These are phyloP conservation scores for Mangifera indica DNA, from an alignment of 345 rosid species.

Conservation along the genomic window DNA sequence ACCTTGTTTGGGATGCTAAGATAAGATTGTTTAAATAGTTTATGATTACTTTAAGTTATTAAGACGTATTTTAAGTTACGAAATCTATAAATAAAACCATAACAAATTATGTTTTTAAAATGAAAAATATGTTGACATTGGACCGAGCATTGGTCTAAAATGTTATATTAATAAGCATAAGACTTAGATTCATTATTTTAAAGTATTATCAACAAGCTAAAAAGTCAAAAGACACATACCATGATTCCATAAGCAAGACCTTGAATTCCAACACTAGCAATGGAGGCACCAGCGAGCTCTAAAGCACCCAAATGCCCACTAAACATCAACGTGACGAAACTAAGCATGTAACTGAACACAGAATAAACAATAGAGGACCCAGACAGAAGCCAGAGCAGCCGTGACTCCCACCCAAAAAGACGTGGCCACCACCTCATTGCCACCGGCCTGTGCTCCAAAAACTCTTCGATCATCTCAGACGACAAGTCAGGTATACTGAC, in stretches of 20 bases:
- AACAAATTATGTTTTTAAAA: no score
- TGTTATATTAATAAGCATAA: no score
- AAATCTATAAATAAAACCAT: no score
- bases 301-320: slow-evolving; percentile 66
- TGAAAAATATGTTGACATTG: no score
- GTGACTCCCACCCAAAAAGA: slow-evolving; percentile 70
- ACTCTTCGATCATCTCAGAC: slow-evolving; percentile 60
- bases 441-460: slow-evolving; percentile 38
- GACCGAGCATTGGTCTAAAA: no score
- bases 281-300: slow-evolving; percentile 84
- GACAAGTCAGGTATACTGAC: slow-evolving; percentile 48
- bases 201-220: no score
- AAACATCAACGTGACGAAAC: slow-evolving; percentile 73
- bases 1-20: no score
- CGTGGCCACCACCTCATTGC: slow-evolving; percentile 64
- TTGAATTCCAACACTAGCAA: slow-evolving; percentile 80
- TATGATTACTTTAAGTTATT: no score
- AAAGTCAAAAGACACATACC: slow-evolving; percentile 32
- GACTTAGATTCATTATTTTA: no score
- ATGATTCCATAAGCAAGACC: slow-evolving; percentile 92
- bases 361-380: slow-evolving; percentile 66
- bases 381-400: slow-evolving; percentile 71
- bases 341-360: slow-evolving; percentile 72
- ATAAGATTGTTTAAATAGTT: no score
- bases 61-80: no score